Evolutionary conservation across 495 filamentous ascomycete species (phyloP), one percentile per base, ranked within the genome.

Genomic region (Umbilicaria muhlenbergii): DNA sequence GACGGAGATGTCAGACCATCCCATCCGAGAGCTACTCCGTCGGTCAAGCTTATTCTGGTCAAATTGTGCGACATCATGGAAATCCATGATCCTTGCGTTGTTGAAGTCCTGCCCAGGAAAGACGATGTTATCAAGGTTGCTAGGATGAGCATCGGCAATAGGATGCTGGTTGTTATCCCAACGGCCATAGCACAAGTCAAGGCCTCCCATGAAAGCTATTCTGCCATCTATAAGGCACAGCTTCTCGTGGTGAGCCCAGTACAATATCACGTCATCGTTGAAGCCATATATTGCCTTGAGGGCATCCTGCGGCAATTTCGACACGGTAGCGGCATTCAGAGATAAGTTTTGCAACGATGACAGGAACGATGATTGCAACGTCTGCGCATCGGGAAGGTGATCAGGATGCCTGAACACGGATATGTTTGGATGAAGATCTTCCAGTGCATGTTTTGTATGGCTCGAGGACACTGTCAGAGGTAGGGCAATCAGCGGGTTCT

Each of bases 161-260:
- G 82, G 73, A 58, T 96, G 89, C 51, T 78, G 65, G 50, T 71
- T 61, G 19, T 72, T 77, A 44, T 78, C 75, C 73, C 75, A 80
- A 34, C 76, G 70, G 12, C 76, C 76, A 47, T 71, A 80, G 51
- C 76, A 80, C 38, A 80, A 58, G 47, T 74, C 70, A 7, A 74
- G 55, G 1, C 70, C 70, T 38, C 89, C 89, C 89, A 94, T 96
- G 56, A 96, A 96, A 15, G 83, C 88, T 49, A 77, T 71, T 10
- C 67, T 63, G 1, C 81, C 76, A 58, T 96, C 89, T 32, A 96
- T 62, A 10, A 94, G 51, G 49, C 81, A 89, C 6, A 96, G 69
- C 62, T 96, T 96, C 59, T 96, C 89, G 47, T 94, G 89, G 50
- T 96, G 89, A 0, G 89, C 87, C 87, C 87, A 96, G 60, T 86